Percentiles rank a stretch among this genome's conserved stretches.
phyloP scores from a whole-genome alignment of 192 early-diverging fungal genomes.

The Coemansia sp. region DNA sequence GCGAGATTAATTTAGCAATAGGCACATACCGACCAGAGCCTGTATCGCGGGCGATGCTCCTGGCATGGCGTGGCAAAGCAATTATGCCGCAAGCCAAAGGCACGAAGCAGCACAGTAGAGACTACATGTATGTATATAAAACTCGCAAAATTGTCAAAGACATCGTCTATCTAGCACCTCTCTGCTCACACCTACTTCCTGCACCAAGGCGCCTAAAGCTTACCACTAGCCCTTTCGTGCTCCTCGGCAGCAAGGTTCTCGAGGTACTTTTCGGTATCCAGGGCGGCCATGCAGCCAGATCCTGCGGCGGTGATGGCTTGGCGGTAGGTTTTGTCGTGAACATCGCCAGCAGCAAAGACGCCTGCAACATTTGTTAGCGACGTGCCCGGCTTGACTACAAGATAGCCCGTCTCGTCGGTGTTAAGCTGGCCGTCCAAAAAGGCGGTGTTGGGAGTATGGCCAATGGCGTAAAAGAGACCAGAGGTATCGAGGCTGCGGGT shows the following conservation, averaged over 20 bases:
- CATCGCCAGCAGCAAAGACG: constrained; percentile 98
- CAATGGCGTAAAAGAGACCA: constrained; percentile 98
- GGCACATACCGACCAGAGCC: too few relatives aligned
- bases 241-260: constrained; percentile 66
- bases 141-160: background rate
- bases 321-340: constrained; percentile 95
- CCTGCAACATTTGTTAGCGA: constrained; percentile 87
- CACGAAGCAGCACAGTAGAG: background rate
- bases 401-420: constrained; percentile 88
- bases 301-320: constrained; percentile 98
- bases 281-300: constrained; percentile 96
- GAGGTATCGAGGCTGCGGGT: constrained; percentile 71
- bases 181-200: background rate
- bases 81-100: background rate
- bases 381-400: constrained; percentile 76
- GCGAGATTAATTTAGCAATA: too few relatives aligned
- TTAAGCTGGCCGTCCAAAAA: constrained; percentile 77
- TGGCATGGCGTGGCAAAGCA: background rate
- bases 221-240: constrained; percentile 42
- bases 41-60: too few relatives aligned
- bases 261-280: constrained; percentile 96
- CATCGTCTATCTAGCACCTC: background rate
- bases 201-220: constrained; percentile 18
- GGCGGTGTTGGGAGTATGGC: constrained; percentile 87
- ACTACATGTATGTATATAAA: background rate